Percentiles rank a stretch among this genome's conserved stretches.
These are phyloP conservation scores for Paralagenidium karlingii DNA, from an alignment of 352 stramenopile species.

Conservation along the genomic window DNA sequence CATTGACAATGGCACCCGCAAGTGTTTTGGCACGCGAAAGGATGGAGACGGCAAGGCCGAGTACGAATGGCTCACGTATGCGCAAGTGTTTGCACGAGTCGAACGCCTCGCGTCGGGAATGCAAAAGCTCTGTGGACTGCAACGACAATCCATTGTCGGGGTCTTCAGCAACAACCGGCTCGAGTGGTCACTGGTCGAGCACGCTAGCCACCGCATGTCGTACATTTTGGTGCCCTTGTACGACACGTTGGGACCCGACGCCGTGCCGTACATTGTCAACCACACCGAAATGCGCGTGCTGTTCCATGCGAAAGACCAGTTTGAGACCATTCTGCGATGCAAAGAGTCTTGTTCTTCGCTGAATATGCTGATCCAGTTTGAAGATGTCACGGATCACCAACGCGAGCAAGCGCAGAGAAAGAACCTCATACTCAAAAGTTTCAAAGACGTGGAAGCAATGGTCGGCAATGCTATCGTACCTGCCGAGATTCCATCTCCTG, in stretches of 20 bases:
- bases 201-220: constrained; percentile 10
- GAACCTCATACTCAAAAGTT: constrained; percentile 22
- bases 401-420: constrained; percentile 11
- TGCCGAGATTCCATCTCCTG: constrained; percentile 27
- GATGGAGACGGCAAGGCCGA: constrained; percentile 15
- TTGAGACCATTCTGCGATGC: constrained; percentile 12
- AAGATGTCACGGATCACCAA: constrained; percentile 14
- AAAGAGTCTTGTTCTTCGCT: constrained; percentile 27
- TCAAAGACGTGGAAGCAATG: constrained; percentile 22
- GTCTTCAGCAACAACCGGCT: constrained; percentile 15
- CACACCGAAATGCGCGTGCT: constrained; percentile 41
- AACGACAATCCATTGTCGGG: constrained; percentile 8
- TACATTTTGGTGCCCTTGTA: constrained; percentile 52
- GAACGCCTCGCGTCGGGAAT: constrained; percentile 9
- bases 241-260: constrained; percentile 58
- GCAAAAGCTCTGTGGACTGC: not conserved
- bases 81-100: constrained; percentile 2
- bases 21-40: constrained; percentile 34
- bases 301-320: constrained; percentile 12
- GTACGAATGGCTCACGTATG: constrained; percentile 14
- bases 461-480: constrained; percentile 22
- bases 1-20: constrained; percentile 19
- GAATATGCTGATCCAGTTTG: constrained; percentile 29
- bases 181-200: constrained; percentile 12
- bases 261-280: constrained; percentile 63